Evolutionary conservation across 805 yeast species (phyloP).

Genomic region (Candida jianshihensis): DNA sequence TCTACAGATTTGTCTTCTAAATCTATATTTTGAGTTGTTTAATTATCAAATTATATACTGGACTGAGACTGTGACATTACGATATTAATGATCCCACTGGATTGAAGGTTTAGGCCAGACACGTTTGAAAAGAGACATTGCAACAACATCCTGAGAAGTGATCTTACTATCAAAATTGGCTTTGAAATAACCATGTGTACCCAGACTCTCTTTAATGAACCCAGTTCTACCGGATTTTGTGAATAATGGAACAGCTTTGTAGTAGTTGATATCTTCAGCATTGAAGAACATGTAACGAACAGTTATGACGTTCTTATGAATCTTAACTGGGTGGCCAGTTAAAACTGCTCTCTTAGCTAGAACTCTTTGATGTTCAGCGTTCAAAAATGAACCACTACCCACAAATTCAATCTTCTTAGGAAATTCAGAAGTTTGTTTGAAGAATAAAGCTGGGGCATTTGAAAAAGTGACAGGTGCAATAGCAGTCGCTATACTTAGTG

Average conservation of each 20-base stretch:
- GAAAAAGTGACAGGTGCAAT: slow-evolving; percentile 84
- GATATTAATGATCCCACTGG: slow-evolving; percentile 24
- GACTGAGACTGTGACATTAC: background rate
- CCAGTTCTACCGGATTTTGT: slow-evolving; percentile 93
- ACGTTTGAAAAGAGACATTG: slow-evolving; percentile 89
- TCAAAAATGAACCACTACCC: slow-evolving; percentile 87
- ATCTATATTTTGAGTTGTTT: no score
- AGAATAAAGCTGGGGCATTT: slow-evolving; percentile 78
- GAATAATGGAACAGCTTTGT: slow-evolving; percentile 85
- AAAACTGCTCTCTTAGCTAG: slow-evolving; percentile 82
- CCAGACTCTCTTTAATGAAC: slow-evolving; percentile 88
- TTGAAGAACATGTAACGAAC: slow-evolving; percentile 97
- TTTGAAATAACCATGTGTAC: slow-evolving; percentile 97
- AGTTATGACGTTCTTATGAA: slow-evolving; percentile 87
- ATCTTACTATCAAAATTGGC: slow-evolving; percentile 90
- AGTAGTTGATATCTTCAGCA: slow-evolving; percentile 80
- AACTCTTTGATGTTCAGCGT: slow-evolving; percentile 78
- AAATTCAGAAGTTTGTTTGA: slow-evolving; percentile 49
- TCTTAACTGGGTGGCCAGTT: slow-evolving; percentile 93
- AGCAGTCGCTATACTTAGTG: slow-evolving; percentile 71
- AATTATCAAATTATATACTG: background rate
- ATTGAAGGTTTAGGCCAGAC: slow-evolving; percentile 70
- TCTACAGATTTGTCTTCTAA: no score
- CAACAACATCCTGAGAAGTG: slow-evolving; percentile 87
- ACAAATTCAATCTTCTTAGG: slow-evolving; percentile 51